These are phyloP conservation scores for Picea sitchensis DNA, from an alignment of 75 land plant genomes.

Conservation along the genomic window DNA sequence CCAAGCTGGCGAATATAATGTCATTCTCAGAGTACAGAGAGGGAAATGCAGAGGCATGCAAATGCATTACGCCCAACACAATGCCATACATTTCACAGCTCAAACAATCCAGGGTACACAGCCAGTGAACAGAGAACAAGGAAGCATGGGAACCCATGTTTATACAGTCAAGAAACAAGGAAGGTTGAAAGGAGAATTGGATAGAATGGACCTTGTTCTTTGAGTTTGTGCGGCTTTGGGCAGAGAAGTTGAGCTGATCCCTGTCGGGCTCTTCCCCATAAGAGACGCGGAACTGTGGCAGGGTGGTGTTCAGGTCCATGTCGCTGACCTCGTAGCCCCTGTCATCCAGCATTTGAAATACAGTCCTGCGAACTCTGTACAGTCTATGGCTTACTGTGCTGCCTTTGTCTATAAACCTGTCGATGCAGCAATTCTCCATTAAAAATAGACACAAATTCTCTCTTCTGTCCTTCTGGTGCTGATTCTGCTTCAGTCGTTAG, in stretches of 20 bases:
- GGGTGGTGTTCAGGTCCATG: conserved; percentile 26
- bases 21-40: no score
- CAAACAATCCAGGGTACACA: no score
- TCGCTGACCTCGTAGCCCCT: conserved; percentile 47
- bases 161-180: no score
- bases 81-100: background rate
- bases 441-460: no score
- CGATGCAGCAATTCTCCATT: conserved; percentile 7
- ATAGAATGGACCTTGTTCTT: background rate
- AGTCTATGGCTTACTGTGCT: conserved; percentile 11
- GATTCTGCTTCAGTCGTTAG: no score
- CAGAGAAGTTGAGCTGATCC: conserved; percentile 25
- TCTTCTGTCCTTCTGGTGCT: no score
- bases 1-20: background rate
- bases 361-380: conserved; percentile 38
- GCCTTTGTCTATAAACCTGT: conserved; percentile 14
- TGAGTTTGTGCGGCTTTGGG: conserved; percentile 10
- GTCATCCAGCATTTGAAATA: conserved; percentile 60
- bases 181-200: background rate
- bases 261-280: conserved; percentile 51
- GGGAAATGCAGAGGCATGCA: background rate
- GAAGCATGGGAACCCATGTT: no score
- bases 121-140: no score
- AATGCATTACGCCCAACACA: background rate
- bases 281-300: conserved; percentile 31